phyloP scores from a whole-genome alignment of 2,329 filamentous ascomycete genomes.

The Calonectria hawksworthii region DNA sequence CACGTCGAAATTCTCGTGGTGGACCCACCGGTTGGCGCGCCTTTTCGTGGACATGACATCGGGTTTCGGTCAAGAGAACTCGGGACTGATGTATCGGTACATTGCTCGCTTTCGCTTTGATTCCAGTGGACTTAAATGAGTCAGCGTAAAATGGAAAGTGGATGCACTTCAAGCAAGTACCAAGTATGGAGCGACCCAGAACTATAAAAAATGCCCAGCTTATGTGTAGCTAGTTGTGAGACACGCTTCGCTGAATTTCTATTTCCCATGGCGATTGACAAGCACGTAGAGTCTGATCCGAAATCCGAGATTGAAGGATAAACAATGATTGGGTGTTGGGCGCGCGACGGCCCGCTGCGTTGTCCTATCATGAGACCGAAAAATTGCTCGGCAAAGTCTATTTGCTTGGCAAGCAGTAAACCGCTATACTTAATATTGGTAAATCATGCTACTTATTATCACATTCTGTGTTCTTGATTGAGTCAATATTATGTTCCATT shows the following conservation, averaged over 20 bases:
- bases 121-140: too few species aligned
- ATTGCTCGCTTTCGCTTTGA: background rate
- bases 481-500: background rate
- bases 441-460: background rate
- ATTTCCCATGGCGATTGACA: background rate
- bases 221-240: background rate
- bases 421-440: background rate
- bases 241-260: background rate
- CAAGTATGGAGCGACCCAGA: background rate
- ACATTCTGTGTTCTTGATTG: too few species aligned
- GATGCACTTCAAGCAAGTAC: background rate
- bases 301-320: background rate
- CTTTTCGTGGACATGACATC: background rate
- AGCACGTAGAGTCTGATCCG: background rate
- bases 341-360: background rate
- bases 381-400: background rate
- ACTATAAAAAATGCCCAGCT: background rate
- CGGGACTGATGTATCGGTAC: background rate
- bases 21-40: slow-evolving; percentile 1
- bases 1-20: background rate
- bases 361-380: background rate
- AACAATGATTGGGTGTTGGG: background rate
- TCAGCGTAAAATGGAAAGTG: background rate
- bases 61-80: background rate
- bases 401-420: background rate